Evolutionary conservation across 331 rosid species (phyloP).

Genomic region (Arachis monticola): DNA sequence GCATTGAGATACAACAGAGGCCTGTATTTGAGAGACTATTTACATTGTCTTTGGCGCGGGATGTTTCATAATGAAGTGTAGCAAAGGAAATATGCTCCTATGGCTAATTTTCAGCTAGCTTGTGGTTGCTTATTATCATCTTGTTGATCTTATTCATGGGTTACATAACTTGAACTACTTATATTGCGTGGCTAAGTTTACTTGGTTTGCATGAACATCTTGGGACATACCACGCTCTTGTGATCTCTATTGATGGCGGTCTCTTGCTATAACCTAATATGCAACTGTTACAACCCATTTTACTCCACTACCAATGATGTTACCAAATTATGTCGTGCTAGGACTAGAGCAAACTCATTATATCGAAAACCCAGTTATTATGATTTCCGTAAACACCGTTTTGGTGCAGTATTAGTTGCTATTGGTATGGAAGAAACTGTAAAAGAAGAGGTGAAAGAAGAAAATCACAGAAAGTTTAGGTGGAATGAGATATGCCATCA

Average conservation of each 20-base stretch:
- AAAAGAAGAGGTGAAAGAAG: conserved; percentile 42
- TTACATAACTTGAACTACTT: conserved; percentile 18
- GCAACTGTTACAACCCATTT: conserved; percentile 39
- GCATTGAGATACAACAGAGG: neutral
- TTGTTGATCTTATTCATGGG: neutral
- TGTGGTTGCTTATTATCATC: neutral
- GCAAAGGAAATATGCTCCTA: neutral
- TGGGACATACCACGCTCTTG: neutral
- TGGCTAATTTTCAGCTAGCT: neutral
- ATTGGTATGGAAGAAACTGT: conserved; percentile 43
- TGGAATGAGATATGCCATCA: conserved; percentile 58
- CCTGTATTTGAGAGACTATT: neutral
- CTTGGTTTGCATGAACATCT: conserved; percentile 13
- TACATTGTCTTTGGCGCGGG: too few species aligned
- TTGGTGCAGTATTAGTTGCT: conserved; percentile 37
- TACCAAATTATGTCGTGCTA: conserved; percentile 34
- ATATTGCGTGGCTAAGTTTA: neutral
- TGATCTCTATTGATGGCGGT: conserved; percentile 41
- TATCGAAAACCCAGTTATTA: conserved; percentile 21
- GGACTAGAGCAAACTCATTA: conserved; percentile 21
- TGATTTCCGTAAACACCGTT: conserved; percentile 35
- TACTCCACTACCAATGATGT: conserved; percentile 35
- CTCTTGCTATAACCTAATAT: conserved; percentile 37
- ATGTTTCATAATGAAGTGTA: too few species aligned
- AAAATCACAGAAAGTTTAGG: conserved; percentile 50